Percentiles rank a stretch among this genome's conserved stretches.
phyloP scores from a whole-genome alignment of 495 filamentous ascomycete genomes.

The Tuber magnatum region DNA sequence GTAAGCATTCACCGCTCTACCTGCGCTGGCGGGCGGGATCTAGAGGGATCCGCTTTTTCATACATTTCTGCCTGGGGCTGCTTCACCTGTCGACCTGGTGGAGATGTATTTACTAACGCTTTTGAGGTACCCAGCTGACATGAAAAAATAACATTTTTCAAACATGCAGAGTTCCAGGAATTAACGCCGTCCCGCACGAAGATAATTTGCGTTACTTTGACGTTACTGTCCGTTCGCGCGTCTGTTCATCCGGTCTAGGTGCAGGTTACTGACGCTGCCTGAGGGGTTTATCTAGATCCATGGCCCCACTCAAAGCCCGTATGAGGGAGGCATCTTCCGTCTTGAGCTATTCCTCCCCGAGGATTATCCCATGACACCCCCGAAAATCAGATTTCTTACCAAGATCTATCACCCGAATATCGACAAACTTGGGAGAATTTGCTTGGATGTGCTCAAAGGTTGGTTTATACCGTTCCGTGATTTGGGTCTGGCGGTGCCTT shows the following conservation, averaged over 20 bases:
- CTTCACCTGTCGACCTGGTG: conserved; percentile 12
- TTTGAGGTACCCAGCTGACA: conserved; percentile 9
- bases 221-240: conserved; percentile 51
- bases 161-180: conserved; percentile 72
- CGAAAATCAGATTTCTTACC: conserved; percentile 95
- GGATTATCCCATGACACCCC: conserved; percentile 98
- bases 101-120: conserved; percentile 25
- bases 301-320: conserved; percentile 68
- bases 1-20: conserved; percentile 50
- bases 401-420: conserved; percentile 99
- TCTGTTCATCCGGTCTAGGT: not conserved
- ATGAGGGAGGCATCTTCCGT: conserved; percentile 82
- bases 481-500: not conserved
- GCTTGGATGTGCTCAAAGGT: conserved; percentile 97
- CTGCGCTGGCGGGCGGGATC: not conserved
- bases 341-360: conserved; percentile 98
- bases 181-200: conserved; percentile 95
- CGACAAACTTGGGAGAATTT: conserved; percentile 93
- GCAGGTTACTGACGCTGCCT: conserved; percentile 12
- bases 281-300: conserved; percentile 53
- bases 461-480: conserved; percentile 35
- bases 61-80: conserved; percentile 4
- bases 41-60: conserved; percentile 5
- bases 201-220: conserved; percentile 98
- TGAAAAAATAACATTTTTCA: not conserved